A percentile compares a stretch with the other conserved stretches of the same genome.
Conservation (phyloP, 768 basidiomycete species). For the Calocybe cyanea region DNA sequence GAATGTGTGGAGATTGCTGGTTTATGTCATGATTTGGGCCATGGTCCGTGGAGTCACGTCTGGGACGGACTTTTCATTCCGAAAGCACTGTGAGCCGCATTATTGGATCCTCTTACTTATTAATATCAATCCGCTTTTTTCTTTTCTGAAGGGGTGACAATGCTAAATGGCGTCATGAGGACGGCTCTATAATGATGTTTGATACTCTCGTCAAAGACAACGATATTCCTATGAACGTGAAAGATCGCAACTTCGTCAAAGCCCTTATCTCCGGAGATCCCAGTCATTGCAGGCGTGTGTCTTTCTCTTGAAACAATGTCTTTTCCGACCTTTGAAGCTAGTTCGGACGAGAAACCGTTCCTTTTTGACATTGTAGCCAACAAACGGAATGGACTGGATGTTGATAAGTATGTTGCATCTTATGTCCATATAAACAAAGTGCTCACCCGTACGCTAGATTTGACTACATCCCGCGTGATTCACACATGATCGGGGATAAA, state of each 20-base stretch:
- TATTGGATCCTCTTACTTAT: background rate
- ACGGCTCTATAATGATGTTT: conserved; percentile 82
- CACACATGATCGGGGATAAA: conserved; percentile 64
- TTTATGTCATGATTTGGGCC: conserved; percentile 81
- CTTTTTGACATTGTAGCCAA: conserved; percentile 87
- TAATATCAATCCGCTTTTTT: too few relatives aligned
- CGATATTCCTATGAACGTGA: conserved; percentile 39
- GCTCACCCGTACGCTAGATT: conserved; percentile 41
- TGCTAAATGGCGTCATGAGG: conserved; percentile 69
- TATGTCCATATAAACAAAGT: background rate
- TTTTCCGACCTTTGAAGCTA: conserved; percentile 5
- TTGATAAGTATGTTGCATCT: conserved; percentile 62
- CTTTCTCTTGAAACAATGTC: background rate
- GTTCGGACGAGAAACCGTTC: conserved; percentile 58
- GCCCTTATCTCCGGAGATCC: conserved; percentile 72
- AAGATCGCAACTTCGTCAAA: conserved; percentile 63
- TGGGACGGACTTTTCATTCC: conserved; percentile 79
- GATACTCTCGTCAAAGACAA: conserved; percentile 61
- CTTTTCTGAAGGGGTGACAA: conserved; percentile 28
- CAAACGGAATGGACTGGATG: conserved; percentile 76
- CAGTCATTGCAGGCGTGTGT: conserved; percentile 45
- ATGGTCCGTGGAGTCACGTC: conserved; percentile 84
- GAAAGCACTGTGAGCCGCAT: conserved; percentile 47
- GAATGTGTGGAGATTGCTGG: conserved; percentile 78
- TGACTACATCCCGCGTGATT: conserved; percentile 79